Percentiles rank a stretch among this genome's conserved stretches.
These are phyloP conservation scores for Fragaria ananassa DNA, from an alignment of 306 rosid genomes.

Conservation along the genomic window DNA sequence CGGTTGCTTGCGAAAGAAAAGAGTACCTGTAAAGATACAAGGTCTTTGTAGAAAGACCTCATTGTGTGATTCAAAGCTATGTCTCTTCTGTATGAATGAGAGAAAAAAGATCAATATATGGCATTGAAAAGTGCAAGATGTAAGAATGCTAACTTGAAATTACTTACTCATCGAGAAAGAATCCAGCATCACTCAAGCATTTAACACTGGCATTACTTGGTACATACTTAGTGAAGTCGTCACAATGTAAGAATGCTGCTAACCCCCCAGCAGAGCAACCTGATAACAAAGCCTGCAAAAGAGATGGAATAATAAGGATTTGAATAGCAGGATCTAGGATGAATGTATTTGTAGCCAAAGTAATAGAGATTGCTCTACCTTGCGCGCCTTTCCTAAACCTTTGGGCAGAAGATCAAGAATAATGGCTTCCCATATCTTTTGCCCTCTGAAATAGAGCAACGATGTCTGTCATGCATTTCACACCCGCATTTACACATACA, in stretches of 20 bases:
- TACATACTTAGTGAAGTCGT: constrained; percentile 58
- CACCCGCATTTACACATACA: constrained; percentile 16
- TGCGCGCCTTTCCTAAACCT: constrained; percentile 67
- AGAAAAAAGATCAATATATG: not conserved
- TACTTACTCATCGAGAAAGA: constrained; percentile 66
- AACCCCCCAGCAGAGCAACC: constrained; percentile 99
- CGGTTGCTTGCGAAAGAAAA: not conserved
- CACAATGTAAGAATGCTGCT: constrained; percentile 84
- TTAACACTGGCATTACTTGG: constrained; percentile 65
- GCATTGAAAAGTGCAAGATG: not conserved
- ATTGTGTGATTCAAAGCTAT: constrained; percentile 55
- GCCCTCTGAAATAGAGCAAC: constrained; percentile 85
- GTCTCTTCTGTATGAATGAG: constrained; percentile 53
- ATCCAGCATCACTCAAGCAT: constrained; percentile 95
- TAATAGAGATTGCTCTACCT: constrained; percentile 40
- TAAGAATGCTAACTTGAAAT: not conserved
- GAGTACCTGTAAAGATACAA: constrained; percentile 72
- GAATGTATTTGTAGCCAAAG: not conserved
- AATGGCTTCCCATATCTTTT: constrained; percentile 92
- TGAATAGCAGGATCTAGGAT: not conserved
- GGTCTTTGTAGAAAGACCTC: constrained; percentile 57
- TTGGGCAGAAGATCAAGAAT: constrained; percentile 78
- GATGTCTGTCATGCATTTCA: constrained; percentile 59
- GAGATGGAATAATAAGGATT: not conserved
- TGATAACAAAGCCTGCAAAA: constrained; percentile 80